phyloP scores from a whole-genome alignment of 2,329 filamentous ascomycete genomes.

The Microdochium paspali region DNA sequence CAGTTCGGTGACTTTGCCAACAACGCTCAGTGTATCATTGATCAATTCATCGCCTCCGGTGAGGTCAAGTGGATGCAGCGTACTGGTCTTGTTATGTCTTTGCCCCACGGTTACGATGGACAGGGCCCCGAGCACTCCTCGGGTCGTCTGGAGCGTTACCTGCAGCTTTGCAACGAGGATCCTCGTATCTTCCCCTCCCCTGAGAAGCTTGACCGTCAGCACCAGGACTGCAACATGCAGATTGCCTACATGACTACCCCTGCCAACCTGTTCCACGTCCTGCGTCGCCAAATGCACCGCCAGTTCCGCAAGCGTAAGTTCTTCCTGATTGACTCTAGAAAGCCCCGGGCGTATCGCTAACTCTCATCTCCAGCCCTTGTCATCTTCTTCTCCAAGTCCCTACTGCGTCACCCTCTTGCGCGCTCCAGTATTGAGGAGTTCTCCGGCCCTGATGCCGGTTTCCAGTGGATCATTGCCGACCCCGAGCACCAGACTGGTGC shows the following conservation, averaged over 20 bases:
- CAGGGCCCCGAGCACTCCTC: slow-evolving; percentile 98
- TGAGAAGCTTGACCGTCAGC: slow-evolving; percentile 89
- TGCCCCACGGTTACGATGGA: slow-evolving; percentile 96
- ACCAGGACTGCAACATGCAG: slow-evolving; percentile 99
- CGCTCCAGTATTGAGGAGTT: slow-evolving; percentile 89
- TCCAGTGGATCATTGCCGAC: slow-evolving; percentile 94
- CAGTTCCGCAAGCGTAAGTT: slow-evolving; percentile 97
- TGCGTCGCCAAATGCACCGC: slow-evolving; percentile 95
- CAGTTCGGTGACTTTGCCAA: slow-evolving; percentile 99
- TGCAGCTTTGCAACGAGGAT: slow-evolving; percentile 96
- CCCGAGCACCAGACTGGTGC: slow-evolving; percentile 67
- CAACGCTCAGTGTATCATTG: slow-evolving; percentile 97
- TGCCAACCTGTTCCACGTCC: slow-evolving; percentile 90
- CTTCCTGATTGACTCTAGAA: slow-evolving; percentile 6
- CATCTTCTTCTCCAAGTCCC: slow-evolving; percentile 96
- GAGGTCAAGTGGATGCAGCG: slow-evolving; percentile 99
- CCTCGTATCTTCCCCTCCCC: slow-evolving; percentile 81
- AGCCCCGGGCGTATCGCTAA: slow-evolving; percentile 11
- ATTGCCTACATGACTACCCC: slow-evolving; percentile 96
- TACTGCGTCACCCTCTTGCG: slow-evolving; percentile 87
- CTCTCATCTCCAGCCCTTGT: slow-evolving; percentile 56
- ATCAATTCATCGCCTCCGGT: slow-evolving; percentile 96
- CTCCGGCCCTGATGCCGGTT: slow-evolving; percentile 72
- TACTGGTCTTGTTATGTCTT: slow-evolving; percentile 89
- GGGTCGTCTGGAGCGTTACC: slow-evolving; percentile 90